phyloP scores from a whole-genome alignment of 768 basidiomycete species.

The Mycena pura region DNA sequence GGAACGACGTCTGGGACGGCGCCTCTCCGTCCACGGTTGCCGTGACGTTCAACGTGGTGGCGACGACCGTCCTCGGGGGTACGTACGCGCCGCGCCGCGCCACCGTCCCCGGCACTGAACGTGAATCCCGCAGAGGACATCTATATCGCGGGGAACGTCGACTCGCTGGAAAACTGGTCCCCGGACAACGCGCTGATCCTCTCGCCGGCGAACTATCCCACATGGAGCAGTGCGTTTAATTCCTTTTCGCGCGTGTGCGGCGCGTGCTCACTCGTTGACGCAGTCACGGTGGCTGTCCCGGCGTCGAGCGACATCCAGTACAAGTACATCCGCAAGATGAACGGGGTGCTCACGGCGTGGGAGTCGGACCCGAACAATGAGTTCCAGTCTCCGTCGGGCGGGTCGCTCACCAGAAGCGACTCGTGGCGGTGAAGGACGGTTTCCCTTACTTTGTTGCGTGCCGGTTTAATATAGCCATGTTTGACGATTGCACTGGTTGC shows the following conservation, averaged over 20 bases:
- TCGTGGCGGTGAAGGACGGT: conserved; percentile 25
- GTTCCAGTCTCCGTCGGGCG: conserved; percentile 55
- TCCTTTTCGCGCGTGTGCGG: conserved; percentile 1
- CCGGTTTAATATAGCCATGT: no score
- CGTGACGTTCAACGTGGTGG: conserved; percentile 71
- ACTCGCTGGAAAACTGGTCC: conserved; percentile 66
- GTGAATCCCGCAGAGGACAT: conserved; percentile 76
- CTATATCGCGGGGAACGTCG: conserved; percentile 66
- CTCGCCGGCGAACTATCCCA: conserved; percentile 64
- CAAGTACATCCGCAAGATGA: conserved; percentile 71
- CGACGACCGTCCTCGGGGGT: conserved; percentile 67
- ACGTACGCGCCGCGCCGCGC: no score
- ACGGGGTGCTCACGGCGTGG: conserved; percentile 64
- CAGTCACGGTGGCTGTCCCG: conserved; percentile 69
- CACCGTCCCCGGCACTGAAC: no score
- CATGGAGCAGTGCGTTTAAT: conserved; percentile 65
- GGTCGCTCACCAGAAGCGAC: conserved; percentile 45
- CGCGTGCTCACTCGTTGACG: background rate
- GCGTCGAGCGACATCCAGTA: conserved; percentile 63
- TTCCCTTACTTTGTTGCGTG: no score
- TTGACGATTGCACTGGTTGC: no score
- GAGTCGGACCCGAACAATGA: conserved; percentile 68
- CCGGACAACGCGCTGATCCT: conserved; percentile 61
- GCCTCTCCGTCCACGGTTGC: conserved; percentile 52
- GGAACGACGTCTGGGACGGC: conserved; percentile 48